Evolutionary conservation across 768 basidiomycete genomes (phyloP).

Genomic region (Stropharia rugosoannulata): DNA sequence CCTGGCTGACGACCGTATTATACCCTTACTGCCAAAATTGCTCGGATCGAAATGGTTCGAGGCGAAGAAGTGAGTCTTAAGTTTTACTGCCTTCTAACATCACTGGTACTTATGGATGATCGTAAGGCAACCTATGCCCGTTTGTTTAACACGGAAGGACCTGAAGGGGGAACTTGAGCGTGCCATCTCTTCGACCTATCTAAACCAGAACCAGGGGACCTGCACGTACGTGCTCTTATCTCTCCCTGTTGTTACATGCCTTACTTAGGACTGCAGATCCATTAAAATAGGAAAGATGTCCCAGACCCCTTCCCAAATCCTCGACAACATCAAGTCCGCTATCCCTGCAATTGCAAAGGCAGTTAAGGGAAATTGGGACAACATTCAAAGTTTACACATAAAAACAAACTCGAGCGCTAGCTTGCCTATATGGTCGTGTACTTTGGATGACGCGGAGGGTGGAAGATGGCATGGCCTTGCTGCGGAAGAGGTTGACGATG

Average conservation of each 20-base stretch:
- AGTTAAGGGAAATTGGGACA: slow-evolving; percentile 85
- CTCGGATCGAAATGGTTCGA: slow-evolving; percentile 91
- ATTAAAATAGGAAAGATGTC: slow-evolving; percentile 80
- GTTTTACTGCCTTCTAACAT: neutral
- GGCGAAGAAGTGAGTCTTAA: slow-evolving; percentile 81
- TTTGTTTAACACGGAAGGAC: slow-evolving; percentile 84
- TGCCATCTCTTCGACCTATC: slow-evolving; percentile 92
- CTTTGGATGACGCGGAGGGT: slow-evolving; percentile 57
- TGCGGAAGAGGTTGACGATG: slow-evolving; percentile 24
- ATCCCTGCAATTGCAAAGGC: slow-evolving; percentile 71
- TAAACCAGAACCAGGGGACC: slow-evolving; percentile 93
- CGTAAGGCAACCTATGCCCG: slow-evolving; percentile 89
- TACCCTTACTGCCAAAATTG: slow-evolving; percentile 83
- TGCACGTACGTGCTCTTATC: slow-evolving; percentile 66
- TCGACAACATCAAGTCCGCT: slow-evolving; percentile 76
- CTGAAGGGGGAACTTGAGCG: slow-evolving; percentile 91
- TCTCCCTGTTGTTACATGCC: neutral
- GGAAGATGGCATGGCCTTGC: slow-evolving; percentile 60
- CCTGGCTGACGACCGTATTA: slow-evolving; percentile 87
- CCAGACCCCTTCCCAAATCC: slow-evolving; percentile 70
- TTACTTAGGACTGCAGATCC: slow-evolving; percentile 45
- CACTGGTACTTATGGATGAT: slow-evolving; percentile 5
- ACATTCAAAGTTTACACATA: slow-evolving; percentile 85
- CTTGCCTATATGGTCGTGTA: slow-evolving; percentile 90
- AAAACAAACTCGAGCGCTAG: slow-evolving; percentile 84